Conservation (phyloP, 176 grass and related monocot species). For the Lolium perenne region DNA sequence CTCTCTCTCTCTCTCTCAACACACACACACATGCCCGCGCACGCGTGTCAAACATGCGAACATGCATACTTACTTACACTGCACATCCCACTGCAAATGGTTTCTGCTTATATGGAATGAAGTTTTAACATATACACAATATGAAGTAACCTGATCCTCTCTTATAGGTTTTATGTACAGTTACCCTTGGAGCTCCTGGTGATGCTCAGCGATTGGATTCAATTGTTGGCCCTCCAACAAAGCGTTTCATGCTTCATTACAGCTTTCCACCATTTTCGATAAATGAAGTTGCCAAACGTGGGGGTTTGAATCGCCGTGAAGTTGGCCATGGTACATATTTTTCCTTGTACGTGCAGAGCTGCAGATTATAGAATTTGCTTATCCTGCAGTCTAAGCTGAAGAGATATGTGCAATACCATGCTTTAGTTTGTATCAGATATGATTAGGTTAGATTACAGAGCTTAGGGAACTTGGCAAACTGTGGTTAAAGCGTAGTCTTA, state of each 20-base stretch:
- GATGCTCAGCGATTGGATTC: slow-evolving; percentile 93
- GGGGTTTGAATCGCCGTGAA: slow-evolving; percentile 92
- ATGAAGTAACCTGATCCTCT: slow-evolving; percentile 31
- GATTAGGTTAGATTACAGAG: background rate
- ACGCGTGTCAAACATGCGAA: background rate
- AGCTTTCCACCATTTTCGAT: slow-evolving; percentile 98
- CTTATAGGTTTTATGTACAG: slow-evolving; percentile 91
- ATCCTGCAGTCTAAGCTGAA: background rate
- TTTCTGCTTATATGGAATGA: background rate
- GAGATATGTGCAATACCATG: background rate
- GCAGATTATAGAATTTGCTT: slow-evolving; percentile 32
- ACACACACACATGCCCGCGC: background rate
- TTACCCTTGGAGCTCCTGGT: slow-evolving; percentile 91
- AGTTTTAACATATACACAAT: background rate
- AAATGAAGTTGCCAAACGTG: slow-evolving; percentile 88
- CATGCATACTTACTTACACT: background rate
- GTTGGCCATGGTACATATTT: slow-evolving; percentile 85
- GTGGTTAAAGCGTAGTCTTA: slow-evolving; percentile 14
- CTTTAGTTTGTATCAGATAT: slow-evolving; percentile 14
- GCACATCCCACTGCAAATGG: too few relatives aligned
- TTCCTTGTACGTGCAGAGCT: slow-evolving; percentile 27
- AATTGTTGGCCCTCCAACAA: slow-evolving; percentile 96
- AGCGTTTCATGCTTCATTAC: slow-evolving; percentile 99
- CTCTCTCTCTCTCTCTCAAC: too few relatives aligned
- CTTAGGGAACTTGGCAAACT: background rate